Conservation (phyloP, 306 rosid genomes). For the Aeschynomene evenia region DNA sequence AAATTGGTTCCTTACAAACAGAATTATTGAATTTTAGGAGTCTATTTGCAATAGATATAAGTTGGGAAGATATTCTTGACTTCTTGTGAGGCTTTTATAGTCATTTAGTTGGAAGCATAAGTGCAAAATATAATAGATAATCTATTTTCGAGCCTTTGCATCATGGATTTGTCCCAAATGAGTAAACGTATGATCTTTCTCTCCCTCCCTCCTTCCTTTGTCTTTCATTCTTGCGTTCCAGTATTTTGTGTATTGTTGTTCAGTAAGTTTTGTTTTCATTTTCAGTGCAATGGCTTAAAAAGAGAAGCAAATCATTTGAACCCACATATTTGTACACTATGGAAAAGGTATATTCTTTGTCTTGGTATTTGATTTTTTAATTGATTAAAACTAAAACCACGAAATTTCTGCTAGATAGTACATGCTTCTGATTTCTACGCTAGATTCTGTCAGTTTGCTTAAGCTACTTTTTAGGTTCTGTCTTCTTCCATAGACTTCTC, state of each 20-base stretch:
- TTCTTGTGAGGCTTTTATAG: neutral
- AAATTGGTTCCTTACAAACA: slow-evolving; percentile 14
- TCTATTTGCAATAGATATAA: neutral
- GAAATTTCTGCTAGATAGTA: neutral
- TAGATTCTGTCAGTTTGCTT: slow-evolving; percentile 24
- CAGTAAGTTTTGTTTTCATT: slow-evolving; percentile 24
- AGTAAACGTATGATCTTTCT: neutral
- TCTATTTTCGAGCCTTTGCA: neutral
- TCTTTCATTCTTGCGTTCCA: neutral
- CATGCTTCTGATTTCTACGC: slow-evolving; percentile 19
- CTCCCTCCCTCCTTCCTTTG: neutral
- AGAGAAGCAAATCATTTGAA: slow-evolving; percentile 77
- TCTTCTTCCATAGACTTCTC: slow-evolving; percentile 14
- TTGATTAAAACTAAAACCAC: neutral
- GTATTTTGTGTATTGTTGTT: slow-evolving; percentile 27
- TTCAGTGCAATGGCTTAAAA: slow-evolving; percentile 93
- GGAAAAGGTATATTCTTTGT: slow-evolving; percentile 71
- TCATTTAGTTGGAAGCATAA: neutral
- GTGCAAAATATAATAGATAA: neutral
- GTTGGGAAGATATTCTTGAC: neutral
- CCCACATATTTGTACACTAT: slow-evolving; percentile 86
- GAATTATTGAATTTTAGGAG: neutral
- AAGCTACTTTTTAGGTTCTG: slow-evolving; percentile 17
- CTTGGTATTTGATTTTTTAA: neutral
- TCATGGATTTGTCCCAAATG: neutral